Base-by-base conservation (phyloP, 768 basidiomycete genomes). In the Leccinum broughii region DNA sequence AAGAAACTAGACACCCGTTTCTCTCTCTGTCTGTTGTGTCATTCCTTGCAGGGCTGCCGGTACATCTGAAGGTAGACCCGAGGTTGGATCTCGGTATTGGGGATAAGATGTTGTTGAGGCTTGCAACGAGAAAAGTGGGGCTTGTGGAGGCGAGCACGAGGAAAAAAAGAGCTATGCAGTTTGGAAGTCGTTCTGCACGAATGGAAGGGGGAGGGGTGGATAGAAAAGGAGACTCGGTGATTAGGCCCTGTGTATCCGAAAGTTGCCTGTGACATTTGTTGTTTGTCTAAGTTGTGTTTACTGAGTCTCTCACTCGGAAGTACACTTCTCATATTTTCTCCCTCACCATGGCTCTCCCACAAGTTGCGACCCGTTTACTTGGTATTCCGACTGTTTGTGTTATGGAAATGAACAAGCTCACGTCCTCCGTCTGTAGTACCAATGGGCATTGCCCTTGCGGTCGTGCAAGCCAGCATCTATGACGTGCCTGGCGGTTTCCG, bases 111-210 rank as follows among this genome's bases (percentile, higher is more conserved):
- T 70, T 99, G 50, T 69, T 98, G 55, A 77, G 96, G 57, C 71
- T 90, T 30, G 86, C 89, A 2, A 86, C 89, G 37, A 76, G 78
- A 62, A 84, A 84, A 64, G 67, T 94, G n/a, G 95, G 95, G 0
- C 77, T 98, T 48, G 73, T 82, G 2, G 84, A 87, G 63, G 92
- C 93, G 6, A 89, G 90, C 62, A 60, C 66, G 55, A 78, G 92
- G 63, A 94, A 90, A 72, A 99, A 99, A 77, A 74, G 91, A 60
- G 97, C 97, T 14, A 97, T 98, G 91, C 97, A 98, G 68, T 99
- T 99, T 76, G 96, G 96, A 17, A 91, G 85, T 67, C 86, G 87
- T 74, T 90, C 92, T 32, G 92, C 92, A 17, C 78, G 91, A 60
- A 93, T 94, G 92, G 86, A 88, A 60, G 72, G 69, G 17, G 87